These are phyloP conservation scores for Plasmodium coatneyi DNA, from an alignment of 169 alveolate species.

Conservation along the genomic window DNA sequence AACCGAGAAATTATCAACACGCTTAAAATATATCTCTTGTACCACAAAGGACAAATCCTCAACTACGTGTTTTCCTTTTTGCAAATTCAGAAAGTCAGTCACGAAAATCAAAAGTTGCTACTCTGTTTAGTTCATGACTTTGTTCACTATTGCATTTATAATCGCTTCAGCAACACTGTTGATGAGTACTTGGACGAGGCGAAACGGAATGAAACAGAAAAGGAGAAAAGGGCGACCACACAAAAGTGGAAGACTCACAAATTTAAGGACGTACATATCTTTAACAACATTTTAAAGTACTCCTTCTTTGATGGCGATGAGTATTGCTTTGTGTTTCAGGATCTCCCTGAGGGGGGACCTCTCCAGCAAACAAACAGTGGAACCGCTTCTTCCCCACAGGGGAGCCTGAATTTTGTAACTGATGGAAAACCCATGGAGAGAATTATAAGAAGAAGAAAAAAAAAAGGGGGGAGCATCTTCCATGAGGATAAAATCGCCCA, in stretches of 20 bases:
- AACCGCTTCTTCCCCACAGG: neutral
- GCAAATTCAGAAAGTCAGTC: constrained; percentile 72
- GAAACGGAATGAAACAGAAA: neutral
- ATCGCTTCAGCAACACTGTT: constrained; percentile 28
- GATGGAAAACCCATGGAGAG: neutral
- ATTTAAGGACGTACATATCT: constrained; percentile 46
- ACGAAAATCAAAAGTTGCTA: constrained; percentile 48
- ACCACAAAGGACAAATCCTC: constrained; percentile 65
- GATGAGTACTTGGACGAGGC: constrained; percentile 27
- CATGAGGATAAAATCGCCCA: constrained; percentile 23
- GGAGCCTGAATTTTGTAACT: neutral
- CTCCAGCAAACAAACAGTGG: neutral
- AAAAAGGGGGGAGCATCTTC: constrained; percentile 9
- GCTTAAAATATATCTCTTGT: constrained; percentile 39
- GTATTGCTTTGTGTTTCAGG: constrained; percentile 37
- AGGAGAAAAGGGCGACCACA: neutral
- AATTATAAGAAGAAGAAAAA: neutral
- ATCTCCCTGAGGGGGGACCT: neutral
- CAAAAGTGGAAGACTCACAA: neutral
- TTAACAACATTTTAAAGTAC: constrained; percentile 51
- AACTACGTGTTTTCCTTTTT: constrained; percentile 69
- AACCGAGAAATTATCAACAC: constrained; percentile 63
- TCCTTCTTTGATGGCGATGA: constrained; percentile 72
- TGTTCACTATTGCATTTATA: constrained; percentile 38
- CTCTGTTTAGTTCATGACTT: constrained; percentile 39